A percentile compares a stretch with the other conserved stretches of the same genome.
These are phyloP conservation scores for Leptoxyphium fumago DNA, from an alignment of 2,329 filamentous ascomycete species.

Conservation along the genomic window DNA sequence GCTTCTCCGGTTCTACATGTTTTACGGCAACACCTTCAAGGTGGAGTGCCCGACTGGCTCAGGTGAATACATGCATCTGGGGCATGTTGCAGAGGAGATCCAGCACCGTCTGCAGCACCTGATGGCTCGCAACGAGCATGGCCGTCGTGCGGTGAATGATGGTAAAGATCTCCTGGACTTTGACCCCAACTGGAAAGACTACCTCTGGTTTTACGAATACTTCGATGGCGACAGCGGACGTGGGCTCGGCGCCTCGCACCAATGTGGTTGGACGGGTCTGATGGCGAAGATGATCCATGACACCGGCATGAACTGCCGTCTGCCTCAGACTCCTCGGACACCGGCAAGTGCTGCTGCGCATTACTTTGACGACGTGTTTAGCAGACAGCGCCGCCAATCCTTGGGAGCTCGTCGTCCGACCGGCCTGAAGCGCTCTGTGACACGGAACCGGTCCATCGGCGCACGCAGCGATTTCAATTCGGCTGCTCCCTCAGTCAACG, in stretches of 20 bases:
- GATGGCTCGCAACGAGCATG: conserved; percentile 71
- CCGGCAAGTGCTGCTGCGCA: conserved; percentile 71
- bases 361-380: conserved; percentile 88
- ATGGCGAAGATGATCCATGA: conserved; percentile 97
- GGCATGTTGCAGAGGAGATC: conserved; percentile 85
- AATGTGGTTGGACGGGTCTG: conserved; percentile 91
- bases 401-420: conserved; percentile 48
- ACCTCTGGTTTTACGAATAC: conserved; percentile 94
- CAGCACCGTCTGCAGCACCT: conserved; percentile 90
- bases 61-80: conserved; percentile 88
- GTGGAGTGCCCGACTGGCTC: conserved; percentile 91
- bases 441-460: conserved; percentile 54
- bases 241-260: conserved; percentile 81
- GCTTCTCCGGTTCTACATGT: conserved; percentile 88
- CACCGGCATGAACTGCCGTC: conserved; percentile 77
- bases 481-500: conserved; percentile 7
- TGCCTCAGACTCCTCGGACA: conserved; percentile 84
- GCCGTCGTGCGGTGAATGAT: conserved; percentile 75
- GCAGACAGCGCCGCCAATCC: conserved; percentile 33
- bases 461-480: conserved; percentile 59
- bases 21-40: conserved; percentile 77
- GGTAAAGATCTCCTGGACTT: conserved; percentile 78
- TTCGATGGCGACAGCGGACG: conserved; percentile 87
- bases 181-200: conserved; percentile 83
- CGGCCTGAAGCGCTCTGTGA: conserved; percentile 25